Conservation (phyloP, 2,329 filamentous ascomycete genomes). For the Cytospora mali region DNA sequence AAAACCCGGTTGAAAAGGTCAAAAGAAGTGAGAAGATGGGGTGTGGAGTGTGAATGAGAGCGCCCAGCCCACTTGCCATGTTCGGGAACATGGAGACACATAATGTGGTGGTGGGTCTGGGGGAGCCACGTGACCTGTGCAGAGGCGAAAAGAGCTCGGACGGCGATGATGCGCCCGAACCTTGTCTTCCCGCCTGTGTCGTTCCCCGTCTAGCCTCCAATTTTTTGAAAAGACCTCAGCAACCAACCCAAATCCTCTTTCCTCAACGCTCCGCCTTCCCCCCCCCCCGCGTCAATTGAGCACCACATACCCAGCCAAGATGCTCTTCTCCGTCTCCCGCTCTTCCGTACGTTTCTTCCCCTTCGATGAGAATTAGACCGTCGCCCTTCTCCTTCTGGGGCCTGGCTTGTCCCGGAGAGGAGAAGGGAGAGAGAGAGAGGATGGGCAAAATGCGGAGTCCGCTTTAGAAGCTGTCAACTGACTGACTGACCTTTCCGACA, state of each 20-base stretch:
- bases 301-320: constrained; percentile 52
- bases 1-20: too few species aligned
- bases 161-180: constrained; percentile 20
- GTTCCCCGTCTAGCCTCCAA: constrained; percentile 24
- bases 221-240: constrained; percentile 45
- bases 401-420: background rate
- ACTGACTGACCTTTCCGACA: constrained; percentile 15
- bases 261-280: constrained; percentile 32
- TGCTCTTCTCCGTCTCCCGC: constrained; percentile 59
- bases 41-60: background rate
- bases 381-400: background rate
- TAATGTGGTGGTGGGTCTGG: constrained; percentile 16
- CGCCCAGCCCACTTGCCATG: background rate
- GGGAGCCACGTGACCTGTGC: constrained; percentile 32
- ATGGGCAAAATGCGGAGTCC: constrained; percentile 13
- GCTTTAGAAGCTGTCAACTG: constrained; percentile 21
- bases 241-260: constrained; percentile 36
- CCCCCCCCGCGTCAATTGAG: constrained; percentile 49
- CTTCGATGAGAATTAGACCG: background rate
- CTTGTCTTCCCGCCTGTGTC: constrained; percentile 9
- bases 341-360: constrained; percentile 54
- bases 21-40: background rate
- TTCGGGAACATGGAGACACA: too few species aligned
- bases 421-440: too few species aligned
- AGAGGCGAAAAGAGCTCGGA: constrained; percentile 15